A percentile compares a stretch with the other conserved stretches of the same genome.
Conservation (phyloP, 129 eudicot species). For the Arctium minus region DNA sequence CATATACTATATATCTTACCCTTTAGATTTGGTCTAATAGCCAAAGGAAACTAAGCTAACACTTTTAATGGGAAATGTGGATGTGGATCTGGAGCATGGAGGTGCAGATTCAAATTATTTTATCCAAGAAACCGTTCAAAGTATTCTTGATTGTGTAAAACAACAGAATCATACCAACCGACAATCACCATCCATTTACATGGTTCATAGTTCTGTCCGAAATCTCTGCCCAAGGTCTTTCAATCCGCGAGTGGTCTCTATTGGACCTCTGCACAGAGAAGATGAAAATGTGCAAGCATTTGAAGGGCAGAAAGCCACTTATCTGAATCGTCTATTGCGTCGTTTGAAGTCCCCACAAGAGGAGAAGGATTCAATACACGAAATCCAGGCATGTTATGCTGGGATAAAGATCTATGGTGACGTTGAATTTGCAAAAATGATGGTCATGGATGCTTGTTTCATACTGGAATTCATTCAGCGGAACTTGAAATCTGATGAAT, state of each 20-base stretch:
- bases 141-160: not conserved
- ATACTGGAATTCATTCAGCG: not conserved
- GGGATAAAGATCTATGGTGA: not conserved
- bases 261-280: constrained; percentile 16
- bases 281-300: constrained; percentile 8
- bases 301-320: not conserved
- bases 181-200: not conserved
- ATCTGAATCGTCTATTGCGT: not conserved
- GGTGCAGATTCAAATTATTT: not conserved
- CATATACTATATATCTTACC: too few relatives aligned
- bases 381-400: not conserved
- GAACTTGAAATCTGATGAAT: not conserved
- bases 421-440: not conserved
- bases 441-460: constrained; percentile 18
- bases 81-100: not conserved
- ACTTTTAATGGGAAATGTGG: not conserved
- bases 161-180: not conserved
- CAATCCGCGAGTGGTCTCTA: constrained; percentile 13
- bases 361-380: not conserved
- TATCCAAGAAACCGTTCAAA: not conserved
- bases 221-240: not conserved
- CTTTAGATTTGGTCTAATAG: too few relatives aligned
- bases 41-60: too few relatives aligned
- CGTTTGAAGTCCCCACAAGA: not conserved
- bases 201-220: constrained; percentile 15